Evolutionary conservation across 2,329 filamentous ascomycete genomes (phyloP).

Genomic region (Metarhizium rileyi): DNA sequence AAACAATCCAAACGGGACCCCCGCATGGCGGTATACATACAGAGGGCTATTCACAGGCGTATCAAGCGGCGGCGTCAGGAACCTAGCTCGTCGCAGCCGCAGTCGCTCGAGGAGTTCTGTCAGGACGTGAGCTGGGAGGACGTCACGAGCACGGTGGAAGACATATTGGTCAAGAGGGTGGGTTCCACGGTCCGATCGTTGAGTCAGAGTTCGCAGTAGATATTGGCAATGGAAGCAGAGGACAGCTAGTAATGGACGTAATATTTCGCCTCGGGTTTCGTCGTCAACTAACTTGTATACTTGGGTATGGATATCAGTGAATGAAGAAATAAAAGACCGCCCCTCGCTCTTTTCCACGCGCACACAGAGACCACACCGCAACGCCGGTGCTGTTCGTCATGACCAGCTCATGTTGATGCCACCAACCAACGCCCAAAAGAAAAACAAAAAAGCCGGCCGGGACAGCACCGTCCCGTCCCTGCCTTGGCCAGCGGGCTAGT

Average conservation of each 20-base stretch:
- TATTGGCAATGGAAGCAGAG: background rate
- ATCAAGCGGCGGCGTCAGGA: slow-evolving; percentile 9
- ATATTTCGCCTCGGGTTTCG: background rate
- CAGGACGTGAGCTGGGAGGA: slow-evolving; percentile 22
- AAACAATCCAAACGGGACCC: slow-evolving; percentile 27
- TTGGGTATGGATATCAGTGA: background rate
- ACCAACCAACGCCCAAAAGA: background rate
- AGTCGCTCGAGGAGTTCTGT: slow-evolving; percentile 24
- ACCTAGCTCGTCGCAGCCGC: slow-evolving; percentile 9
- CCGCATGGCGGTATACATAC: slow-evolving; percentile 23
- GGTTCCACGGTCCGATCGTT: slow-evolving; percentile 13
- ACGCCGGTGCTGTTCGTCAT: background rate
- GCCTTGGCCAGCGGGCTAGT: slow-evolving; percentile 11
- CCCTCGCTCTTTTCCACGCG: background rate
- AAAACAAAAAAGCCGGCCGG: background rate
- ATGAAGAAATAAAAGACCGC: background rate
- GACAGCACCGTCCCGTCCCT: background rate
- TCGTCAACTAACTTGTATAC: no score
- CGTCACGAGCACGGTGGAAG: slow-evolving; percentile 22
- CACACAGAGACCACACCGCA: background rate
- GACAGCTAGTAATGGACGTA: background rate
- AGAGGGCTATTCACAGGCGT: slow-evolving; percentile 20
- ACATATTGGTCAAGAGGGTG: slow-evolving; percentile 19
- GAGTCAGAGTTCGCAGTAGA: slow-evolving; percentile 3
- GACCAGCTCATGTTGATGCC: background rate